Percentiles rank a stretch among this genome's conserved stretches.
These are phyloP conservation scores for Alternaria metachromatica DNA, from an alignment of 2,329 filamentous ascomycete species.

Conservation along the genomic window DNA sequence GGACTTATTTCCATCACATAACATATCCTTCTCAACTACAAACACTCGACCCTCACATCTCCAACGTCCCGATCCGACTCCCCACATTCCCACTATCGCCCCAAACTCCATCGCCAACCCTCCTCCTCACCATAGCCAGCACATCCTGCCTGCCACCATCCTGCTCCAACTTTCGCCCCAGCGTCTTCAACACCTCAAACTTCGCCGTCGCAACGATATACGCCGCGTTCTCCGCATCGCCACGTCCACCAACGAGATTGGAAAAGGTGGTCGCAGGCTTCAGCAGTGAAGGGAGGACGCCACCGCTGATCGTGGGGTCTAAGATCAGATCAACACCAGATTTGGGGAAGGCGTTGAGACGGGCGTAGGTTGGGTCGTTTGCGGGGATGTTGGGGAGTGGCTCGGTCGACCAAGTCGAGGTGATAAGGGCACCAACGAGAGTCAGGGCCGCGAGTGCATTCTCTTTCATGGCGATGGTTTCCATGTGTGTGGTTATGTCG, in stretches of 20 bases:
- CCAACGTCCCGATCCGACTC: slow-evolving; percentile 55
- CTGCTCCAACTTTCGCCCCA: slow-evolving; percentile 55
- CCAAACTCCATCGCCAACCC: slow-evolving; percentile 53
- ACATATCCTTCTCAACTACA: neutral
- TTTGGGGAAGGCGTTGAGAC: slow-evolving; percentile 38
- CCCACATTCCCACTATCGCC: slow-evolving; percentile 51
- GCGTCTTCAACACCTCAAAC: slow-evolving; percentile 61
- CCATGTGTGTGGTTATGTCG: slow-evolving; percentile 60
- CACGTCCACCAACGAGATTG: slow-evolving; percentile 64
- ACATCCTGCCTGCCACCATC: slow-evolving; percentile 49
- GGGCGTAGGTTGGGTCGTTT: slow-evolving; percentile 57
- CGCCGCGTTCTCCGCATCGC: slow-evolving; percentile 63
- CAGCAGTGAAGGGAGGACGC: slow-evolving; percentile 63
- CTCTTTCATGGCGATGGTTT: slow-evolving; percentile 64
- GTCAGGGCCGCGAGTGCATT: slow-evolving; percentile 62
- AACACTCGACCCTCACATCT: slow-evolving; percentile 18
- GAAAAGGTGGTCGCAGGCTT: slow-evolving; percentile 63
- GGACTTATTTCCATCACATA: no score
- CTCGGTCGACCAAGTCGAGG: slow-evolving; percentile 59
- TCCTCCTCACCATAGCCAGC: slow-evolving; percentile 49
- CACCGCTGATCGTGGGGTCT: slow-evolving; percentile 57
- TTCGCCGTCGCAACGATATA: slow-evolving; percentile 65
- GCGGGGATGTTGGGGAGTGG: slow-evolving; percentile 53
- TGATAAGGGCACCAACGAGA: slow-evolving; percentile 60
- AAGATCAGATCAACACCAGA: slow-evolving; percentile 61